phyloP scores from a whole-genome alignment of 768 basidiomycete species.

The Pulveroboletus sp. region DNA sequence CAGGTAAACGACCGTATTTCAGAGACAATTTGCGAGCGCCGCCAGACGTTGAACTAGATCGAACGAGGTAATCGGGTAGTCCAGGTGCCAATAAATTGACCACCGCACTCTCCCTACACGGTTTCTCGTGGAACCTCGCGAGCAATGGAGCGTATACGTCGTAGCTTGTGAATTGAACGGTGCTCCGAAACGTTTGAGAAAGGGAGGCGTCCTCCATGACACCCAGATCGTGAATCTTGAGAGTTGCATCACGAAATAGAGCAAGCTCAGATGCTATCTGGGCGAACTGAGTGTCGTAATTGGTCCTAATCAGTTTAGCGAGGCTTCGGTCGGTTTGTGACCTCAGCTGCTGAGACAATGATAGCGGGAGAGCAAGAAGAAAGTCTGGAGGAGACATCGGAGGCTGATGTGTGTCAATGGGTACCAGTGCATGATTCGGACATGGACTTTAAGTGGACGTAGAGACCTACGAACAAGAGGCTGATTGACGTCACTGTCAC shows the following conservation, averaged over 20 bases:
- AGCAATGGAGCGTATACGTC: conserved; percentile 14
- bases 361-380: not conserved
- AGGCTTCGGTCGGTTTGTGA: not conserved
- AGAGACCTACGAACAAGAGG: not conserved
- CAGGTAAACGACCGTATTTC: conserved; percentile 1
- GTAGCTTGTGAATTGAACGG: conserved; percentile 12
- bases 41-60: conserved; percentile 18
- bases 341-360: not conserved
- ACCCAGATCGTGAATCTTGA: not conserved
- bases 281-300: conserved; percentile 4
- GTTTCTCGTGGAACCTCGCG: conserved; percentile 3
- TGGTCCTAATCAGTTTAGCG: conserved; percentile 2
- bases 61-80: conserved; percentile 14
- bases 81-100: conserved; percentile 16
- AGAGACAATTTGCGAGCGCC: conserved; percentile 8
- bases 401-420: no score
- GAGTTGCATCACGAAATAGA: not conserved
- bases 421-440: not conserved
- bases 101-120: conserved; percentile 1
- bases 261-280: conserved; percentile 2
- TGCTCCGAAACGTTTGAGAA: conserved; percentile 6
- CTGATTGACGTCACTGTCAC: not conserved
- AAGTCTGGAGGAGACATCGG: not conserved
- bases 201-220: not conserved
- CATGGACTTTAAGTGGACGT: not conserved